These are phyloP conservation scores for Aureobasidium sp. DNA, from an alignment of 2,329 filamentous ascomycete species.

Conservation along the genomic window DNA sequence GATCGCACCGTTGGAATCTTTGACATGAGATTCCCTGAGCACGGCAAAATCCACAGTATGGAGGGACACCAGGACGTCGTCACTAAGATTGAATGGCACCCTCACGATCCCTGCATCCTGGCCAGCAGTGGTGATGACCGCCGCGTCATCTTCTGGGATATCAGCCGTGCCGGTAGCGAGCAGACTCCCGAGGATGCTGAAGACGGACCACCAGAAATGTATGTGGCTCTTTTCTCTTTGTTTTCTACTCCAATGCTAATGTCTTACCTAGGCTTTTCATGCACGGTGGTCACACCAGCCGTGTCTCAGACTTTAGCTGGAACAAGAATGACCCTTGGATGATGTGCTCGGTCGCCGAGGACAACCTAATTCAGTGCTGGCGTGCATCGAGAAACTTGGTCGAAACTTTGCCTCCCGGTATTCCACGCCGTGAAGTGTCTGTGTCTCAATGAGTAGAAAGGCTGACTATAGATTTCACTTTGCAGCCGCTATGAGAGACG, in stretches of 20 bases:
- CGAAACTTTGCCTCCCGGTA: conserved; percentile 27
- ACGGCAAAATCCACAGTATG: conserved; percentile 81
- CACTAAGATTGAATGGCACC: conserved; percentile 91
- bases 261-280: conserved; percentile 67
- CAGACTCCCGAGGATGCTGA: conserved; percentile 92
- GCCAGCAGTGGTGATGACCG: conserved; percentile 90
- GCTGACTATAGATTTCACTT: neutral
- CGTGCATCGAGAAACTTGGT: conserved; percentile 31
- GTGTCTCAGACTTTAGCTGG: conserved; percentile 95
- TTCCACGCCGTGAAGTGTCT: conserved; percentile 26
- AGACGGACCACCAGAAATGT: conserved; percentile 92
- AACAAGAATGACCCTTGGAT: conserved; percentile 96
- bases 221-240: conserved; percentile 32
- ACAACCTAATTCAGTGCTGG: conserved; percentile 91
- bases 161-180: conserved; percentile 86
- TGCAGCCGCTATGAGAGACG: conserved; percentile 9
- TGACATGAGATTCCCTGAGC: conserved; percentile 66
- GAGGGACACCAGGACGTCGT: conserved; percentile 86
- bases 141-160: conserved; percentile 92
- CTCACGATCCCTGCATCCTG: conserved; percentile 77
- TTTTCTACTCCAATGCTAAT: conserved; percentile 20
- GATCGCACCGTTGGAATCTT: conserved; percentile 94
- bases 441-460: neutral
- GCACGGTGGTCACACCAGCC: conserved; percentile 97
- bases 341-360: conserved; percentile 89